These are phyloP conservation scores for Fusarium camptoceras DNA, from an alignment of 2,329 filamentous ascomycete genomes.

Conservation along the genomic window DNA sequence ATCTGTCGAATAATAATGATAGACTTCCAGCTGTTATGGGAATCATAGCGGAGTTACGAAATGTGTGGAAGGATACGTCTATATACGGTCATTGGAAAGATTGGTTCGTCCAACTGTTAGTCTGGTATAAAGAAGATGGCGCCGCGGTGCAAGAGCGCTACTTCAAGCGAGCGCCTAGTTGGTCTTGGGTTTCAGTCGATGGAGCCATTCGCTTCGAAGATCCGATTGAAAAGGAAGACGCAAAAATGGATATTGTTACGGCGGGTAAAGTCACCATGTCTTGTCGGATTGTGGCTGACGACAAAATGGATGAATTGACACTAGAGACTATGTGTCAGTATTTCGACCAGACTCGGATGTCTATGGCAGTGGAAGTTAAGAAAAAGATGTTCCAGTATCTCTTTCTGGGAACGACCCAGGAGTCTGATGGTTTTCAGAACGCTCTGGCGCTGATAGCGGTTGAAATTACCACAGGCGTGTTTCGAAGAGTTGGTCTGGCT, in stretches of 20 bases:
- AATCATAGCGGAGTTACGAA: background rate
- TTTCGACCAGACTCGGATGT: background rate
- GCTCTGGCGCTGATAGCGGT: background rate
- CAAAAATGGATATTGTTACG: fast-evolving
- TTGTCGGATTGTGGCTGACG: background rate
- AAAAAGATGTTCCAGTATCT: background rate
- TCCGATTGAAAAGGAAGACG: background rate
- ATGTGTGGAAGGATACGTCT: background rate
- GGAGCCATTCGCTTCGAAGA: background rate
- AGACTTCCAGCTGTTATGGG: background rate
- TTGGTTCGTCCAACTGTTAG: constrained; percentile 2
- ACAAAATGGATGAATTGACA: fast-evolving
- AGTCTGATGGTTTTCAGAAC: fast-evolving
- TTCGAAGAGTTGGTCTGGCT: background rate
- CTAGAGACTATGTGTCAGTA: fast-evolving
- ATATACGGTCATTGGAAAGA: constrained; percentile 5
- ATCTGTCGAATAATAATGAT: fast-evolving
- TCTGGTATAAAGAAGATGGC: fast-evolving
- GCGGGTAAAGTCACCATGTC: background rate
- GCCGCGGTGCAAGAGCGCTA: fast-evolving
- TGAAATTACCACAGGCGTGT: fast-evolving
- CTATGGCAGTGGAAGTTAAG: fast-evolving
- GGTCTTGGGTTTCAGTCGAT: background rate
- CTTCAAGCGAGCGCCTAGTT: background rate
- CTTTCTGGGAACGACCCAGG: fast-evolving